Evolutionary conservation across 2,329 filamentous ascomycete genomes (phyloP), one percentile per base, ranked within the genome.

Genomic region (Leptosphaerulina australis): DNA sequence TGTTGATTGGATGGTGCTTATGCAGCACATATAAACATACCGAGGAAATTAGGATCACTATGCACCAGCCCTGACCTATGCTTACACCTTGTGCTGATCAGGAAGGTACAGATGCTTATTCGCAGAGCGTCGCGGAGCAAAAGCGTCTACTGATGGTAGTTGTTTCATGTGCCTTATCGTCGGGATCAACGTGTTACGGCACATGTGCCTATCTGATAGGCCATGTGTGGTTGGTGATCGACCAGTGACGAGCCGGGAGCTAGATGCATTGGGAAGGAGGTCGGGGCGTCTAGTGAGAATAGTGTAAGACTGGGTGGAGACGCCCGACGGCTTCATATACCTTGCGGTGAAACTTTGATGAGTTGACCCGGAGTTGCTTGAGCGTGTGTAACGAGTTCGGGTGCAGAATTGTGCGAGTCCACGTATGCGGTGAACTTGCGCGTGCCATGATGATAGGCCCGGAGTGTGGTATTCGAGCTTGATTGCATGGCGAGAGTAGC

Each of bases 191-290:
- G 44, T 38, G n/a, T 31, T 46, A 28, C 25, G 20, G 55, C 47
- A 53, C 62, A 64, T 64, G 62, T 64, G 62, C 45, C 41, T 26
- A 45, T 36, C 44, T 53, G 59, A 63, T 65, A 63, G 59, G 62
- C 31, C 53, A 44, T 39, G 50, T 56, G 53, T 30, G 36, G 41
- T 60, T 50, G 33, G 37, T n/a, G 60, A 63, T 65, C 52, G 55
- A 47, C 57, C 26, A 29, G 18, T 7, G 18, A 7, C 3, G 35
- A 8, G 30, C 30, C 48, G 41, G 41, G n/a, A 25, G 48, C 48
- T 51, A 51, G 20, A 17, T 20, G 36, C 9, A 18, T 37, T 7
- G 8, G 48, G 48, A 51, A 51, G 48, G 48, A 36, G 48, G 41
- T 45, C 36, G 30, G 41, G 11, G 41, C 30, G 30, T 50, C 17